phyloP scores from a whole-genome alignment of 2,329 filamentous ascomycete genomes.

The Pseudopyrenochaeta lycopersici region DNA sequence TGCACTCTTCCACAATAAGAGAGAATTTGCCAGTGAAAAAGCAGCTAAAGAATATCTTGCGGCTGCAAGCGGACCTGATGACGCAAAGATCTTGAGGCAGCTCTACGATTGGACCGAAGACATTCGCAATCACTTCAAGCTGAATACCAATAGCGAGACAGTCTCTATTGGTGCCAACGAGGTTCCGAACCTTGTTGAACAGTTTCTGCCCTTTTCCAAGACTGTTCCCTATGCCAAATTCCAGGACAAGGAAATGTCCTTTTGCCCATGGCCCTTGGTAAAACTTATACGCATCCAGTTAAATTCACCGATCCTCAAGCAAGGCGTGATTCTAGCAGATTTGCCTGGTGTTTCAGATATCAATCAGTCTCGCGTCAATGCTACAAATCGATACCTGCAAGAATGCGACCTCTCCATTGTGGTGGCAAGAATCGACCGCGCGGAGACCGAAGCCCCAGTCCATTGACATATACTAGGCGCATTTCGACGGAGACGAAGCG shows the following conservation, averaged over 20 bases:
- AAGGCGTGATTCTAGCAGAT: constrained; percentile 25
- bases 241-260: constrained; percentile 16
- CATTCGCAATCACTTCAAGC: too few relatives aligned
- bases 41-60: too few relatives aligned
- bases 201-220: constrained; percentile 21
- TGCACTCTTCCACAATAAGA: too few relatives aligned
- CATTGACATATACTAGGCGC: constrained; percentile 19
- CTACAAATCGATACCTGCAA: constrained; percentile 20
- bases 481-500: constrained; percentile 18
- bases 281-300: constrained; percentile 4
- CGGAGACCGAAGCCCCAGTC: constrained; percentile 12
- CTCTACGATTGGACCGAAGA: too few relatives aligned
- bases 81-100: too few relatives aligned
- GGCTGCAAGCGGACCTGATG: too few relatives aligned
- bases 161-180: too few relatives aligned
- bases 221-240: constrained; percentile 11
- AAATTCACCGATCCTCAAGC: constrained; percentile 9
- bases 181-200: constrained; percentile 16
- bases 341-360: constrained; percentile 24
- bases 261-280: constrained; percentile 35
- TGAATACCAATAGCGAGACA: too few relatives aligned
- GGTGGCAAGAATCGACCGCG: constrained; percentile 25
- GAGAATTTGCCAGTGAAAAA: too few relatives aligned
- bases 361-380: constrained; percentile 16
- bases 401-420: constrained; percentile 29